Evolutionary conservation across 208 protist species (phyloP).

Genomic region (Tetramitus jugosus): DNA sequence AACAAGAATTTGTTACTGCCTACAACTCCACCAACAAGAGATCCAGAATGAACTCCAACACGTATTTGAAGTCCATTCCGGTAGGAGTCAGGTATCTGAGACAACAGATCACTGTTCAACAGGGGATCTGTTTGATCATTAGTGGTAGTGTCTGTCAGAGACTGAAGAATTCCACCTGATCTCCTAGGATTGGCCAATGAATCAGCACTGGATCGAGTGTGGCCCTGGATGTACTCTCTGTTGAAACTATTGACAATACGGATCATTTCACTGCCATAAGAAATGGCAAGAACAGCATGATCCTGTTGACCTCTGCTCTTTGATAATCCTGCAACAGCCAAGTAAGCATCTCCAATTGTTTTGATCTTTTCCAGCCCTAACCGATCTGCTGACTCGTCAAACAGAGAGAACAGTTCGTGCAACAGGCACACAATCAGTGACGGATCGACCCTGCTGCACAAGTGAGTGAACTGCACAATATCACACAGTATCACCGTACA

Average conservation of each 20-base stretch:
- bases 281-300: background rate
- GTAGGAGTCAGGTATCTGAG: background rate
- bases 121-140: too few relatives aligned
- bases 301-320: background rate
- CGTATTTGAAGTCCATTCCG: constrained; percentile 21
- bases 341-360: constrained; percentile 29
- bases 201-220: too few relatives aligned
- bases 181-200: too few relatives aligned
- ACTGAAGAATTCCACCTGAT: too few relatives aligned
- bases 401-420: constrained; percentile 3
- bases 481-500: background rate
- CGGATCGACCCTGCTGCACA: constrained; percentile 29
- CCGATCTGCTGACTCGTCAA: background rate
- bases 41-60: constrained; percentile 11
- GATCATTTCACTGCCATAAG: background rate
- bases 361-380: constrained; percentile 26
- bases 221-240: background rate
- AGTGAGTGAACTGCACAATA: constrained; percentile 38
- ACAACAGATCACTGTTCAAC: too few relatives aligned
- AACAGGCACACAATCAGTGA: background rate
- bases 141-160: too few relatives aligned
- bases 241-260: background rate
- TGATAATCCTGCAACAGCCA: background rate
- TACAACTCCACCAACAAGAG: constrained; percentile 10
- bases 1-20: constrained; percentile 15